Evolutionary conservation across 768 basidiomycete species (phyloP).

Genomic region (Mycena maculata): DNA sequence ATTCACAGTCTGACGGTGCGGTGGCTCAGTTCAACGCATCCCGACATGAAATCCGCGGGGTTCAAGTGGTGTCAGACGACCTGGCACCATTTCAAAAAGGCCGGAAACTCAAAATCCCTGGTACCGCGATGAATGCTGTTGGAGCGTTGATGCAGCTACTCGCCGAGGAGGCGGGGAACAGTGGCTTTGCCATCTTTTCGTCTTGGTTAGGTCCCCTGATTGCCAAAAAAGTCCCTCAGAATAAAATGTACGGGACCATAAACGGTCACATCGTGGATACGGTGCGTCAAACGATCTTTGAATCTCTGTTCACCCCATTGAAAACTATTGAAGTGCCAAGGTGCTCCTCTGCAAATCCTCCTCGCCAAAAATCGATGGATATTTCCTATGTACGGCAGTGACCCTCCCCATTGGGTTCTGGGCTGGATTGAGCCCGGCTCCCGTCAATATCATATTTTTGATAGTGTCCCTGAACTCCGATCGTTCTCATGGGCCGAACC

Average conservation of each 20-base stretch:
- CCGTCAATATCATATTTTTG: conserved; percentile 4
- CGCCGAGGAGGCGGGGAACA: neutral
- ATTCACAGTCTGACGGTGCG: too few relatives aligned
- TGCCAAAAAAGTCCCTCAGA: neutral
- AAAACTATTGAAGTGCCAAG: neutral
- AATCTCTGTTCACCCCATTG: neutral
- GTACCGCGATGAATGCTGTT: conserved; percentile 8
- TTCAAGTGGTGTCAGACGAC: neutral
- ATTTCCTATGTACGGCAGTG: conserved; percentile 6
- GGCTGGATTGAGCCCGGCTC: conserved; percentile 11
- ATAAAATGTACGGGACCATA: neutral
- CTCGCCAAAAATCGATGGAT: conserved; percentile 14
- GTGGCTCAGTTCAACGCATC: neutral
- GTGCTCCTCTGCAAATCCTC: neutral
- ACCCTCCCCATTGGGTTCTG: conserved; percentile 14
- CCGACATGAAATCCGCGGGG: neutral
- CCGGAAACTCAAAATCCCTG: conserved; percentile 12
- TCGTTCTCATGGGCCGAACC: too few relatives aligned
- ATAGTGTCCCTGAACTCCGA: too few relatives aligned
- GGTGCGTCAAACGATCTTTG: neutral
- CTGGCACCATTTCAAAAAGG: neutral
- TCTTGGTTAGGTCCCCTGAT: conserved; percentile 23
- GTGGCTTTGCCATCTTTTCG: conserved; percentile 19
- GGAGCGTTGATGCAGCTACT: conserved; percentile 13
- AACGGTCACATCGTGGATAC: neutral